Percentiles rank a stretch among this genome's conserved stretches.
phyloP scores from a whole-genome alignment of 2,329 filamentous ascomycete species.

The Neofusicoccum laricinum region DNA sequence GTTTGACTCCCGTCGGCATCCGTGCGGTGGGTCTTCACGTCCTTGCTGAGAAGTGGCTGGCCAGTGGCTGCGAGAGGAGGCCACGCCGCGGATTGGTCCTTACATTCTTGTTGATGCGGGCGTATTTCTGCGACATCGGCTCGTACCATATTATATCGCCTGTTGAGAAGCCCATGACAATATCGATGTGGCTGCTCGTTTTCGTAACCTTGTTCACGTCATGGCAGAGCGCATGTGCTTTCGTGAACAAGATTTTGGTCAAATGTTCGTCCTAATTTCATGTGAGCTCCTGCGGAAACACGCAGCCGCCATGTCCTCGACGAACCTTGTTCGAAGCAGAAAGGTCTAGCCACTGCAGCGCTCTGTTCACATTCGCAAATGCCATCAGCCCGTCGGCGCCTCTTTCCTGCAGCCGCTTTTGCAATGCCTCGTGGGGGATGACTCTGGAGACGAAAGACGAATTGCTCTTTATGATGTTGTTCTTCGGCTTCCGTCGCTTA shows the following conservation, averaged over 20 bases:
- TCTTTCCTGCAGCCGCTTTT: slow-evolving; percentile 76
- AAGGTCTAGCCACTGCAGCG: slow-evolving; percentile 94
- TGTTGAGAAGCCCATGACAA: slow-evolving; percentile 93
- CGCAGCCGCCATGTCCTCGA: background rate
- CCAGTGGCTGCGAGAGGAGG: background rate
- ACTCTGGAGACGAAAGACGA: slow-evolving; percentile 98
- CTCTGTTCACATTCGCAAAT: slow-evolving; percentile 93
- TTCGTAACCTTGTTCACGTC: slow-evolving; percentile 86
- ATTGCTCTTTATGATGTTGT: slow-evolving; percentile 97
- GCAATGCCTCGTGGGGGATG: slow-evolving; percentile 79
- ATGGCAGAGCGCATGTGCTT: slow-evolving; percentile 91
- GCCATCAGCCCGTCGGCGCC: slow-evolving; percentile 77
- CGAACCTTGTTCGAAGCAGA: slow-evolving; percentile 67
- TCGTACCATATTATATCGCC: slow-evolving; percentile 99
- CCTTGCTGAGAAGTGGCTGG: background rate
- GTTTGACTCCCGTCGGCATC: background rate
- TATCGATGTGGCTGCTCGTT: slow-evolving; percentile 74
- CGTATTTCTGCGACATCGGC: slow-evolving; percentile 92
- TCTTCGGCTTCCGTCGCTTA: slow-evolving; percentile 92
- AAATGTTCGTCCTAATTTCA: slow-evolving; percentile 71
- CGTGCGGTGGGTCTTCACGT: background rate
- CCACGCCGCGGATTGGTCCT: slow-evolving; percentile 22
- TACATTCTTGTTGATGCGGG: slow-evolving; percentile 92
- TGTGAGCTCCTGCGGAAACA: background rate
- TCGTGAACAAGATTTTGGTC: slow-evolving; percentile 95